A percentile compares a stretch with the other conserved stretches of the same genome.
These are phyloP conservation scores for Sparassis latifolia DNA, from an alignment of 1,284 basidiomycete genomes.

Conservation along the genomic window DNA sequence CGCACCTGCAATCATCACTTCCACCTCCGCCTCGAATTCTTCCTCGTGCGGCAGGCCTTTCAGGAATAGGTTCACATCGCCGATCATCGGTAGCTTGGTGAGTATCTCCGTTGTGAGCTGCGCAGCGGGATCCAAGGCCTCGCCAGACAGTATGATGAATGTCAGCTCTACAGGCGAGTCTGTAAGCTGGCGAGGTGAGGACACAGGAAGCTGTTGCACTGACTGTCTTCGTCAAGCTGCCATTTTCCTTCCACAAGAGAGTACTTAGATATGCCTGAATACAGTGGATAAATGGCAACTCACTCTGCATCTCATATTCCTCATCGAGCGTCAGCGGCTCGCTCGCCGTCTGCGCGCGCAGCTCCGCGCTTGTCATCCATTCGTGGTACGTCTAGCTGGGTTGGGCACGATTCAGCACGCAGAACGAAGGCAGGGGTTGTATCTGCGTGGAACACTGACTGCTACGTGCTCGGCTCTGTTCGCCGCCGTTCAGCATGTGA, in stretches of 20 bases:
- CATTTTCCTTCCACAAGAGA: conserved; percentile 56
- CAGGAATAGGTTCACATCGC: conserved; percentile 91
- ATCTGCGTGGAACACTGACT: conserved; percentile 28
- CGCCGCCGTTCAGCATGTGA: background rate
- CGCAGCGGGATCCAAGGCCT: conserved; percentile 22
- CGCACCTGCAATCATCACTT: conserved; percentile 83
- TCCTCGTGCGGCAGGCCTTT: conserved; percentile 42
- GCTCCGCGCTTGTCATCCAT: conserved; percentile 83
- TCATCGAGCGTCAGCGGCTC: conserved; percentile 79
- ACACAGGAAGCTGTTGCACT: conserved; percentile 18
- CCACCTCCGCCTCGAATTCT: conserved; percentile 53
- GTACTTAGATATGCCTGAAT: background rate
- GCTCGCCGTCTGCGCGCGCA: conserved; percentile 80
- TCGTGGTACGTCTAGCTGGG: conserved; percentile 70
- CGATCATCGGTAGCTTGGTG: conserved; percentile 66
- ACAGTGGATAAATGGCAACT: conserved; percentile 19
- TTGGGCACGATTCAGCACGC: background rate
- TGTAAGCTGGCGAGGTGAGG: conserved; percentile 5
- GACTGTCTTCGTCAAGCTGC: conserved; percentile 84
- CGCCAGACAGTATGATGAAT: conserved; percentile 75
- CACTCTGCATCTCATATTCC: conserved; percentile 92
- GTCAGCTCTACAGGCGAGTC: conserved; percentile 63
- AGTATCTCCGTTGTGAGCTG: conserved; percentile 25
- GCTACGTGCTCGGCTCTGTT: conserved; percentile 49
- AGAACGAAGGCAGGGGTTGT: background rate